Percentiles rank a stretch among this genome's conserved stretches.
Evolutionary conservation across 2,329 filamentous ascomycete genomes (phyloP).

Genomic region (Aspergillus pseudoglaucus): DNA sequence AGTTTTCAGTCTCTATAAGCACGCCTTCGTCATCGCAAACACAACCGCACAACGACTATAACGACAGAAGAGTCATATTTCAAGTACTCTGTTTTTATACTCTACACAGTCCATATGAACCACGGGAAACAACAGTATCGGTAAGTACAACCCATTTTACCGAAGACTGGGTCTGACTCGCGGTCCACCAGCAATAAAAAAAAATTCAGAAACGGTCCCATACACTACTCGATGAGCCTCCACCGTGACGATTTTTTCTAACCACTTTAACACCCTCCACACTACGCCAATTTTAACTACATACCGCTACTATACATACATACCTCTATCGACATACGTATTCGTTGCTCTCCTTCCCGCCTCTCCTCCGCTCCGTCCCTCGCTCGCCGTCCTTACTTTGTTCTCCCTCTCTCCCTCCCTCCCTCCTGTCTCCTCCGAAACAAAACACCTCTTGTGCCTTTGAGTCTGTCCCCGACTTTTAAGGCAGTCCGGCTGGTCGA

Average conservation of each 20-base stretch:
- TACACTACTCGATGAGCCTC: constrained; percentile 15
- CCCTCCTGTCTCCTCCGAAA: constrained; percentile 8
- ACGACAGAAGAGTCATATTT: background rate
- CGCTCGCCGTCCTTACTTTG: background rate
- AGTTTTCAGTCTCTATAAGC: background rate
- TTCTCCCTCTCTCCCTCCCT: constrained; percentile 1
- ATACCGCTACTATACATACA: constrained; percentile 2
- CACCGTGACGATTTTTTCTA: constrained; percentile 13
- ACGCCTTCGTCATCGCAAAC: background rate
- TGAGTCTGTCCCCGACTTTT: constrained; percentile 17
- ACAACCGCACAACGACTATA: background rate
- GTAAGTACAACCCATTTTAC: constrained; percentile 4
- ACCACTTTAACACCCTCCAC: constrained; percentile 5
- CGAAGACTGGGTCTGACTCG: constrained; percentile 10
- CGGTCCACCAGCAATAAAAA: background rate
- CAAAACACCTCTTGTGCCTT: constrained; percentile 10
- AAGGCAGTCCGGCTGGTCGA: constrained; percentile 34
- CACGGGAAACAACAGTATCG: background rate
- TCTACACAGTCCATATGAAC: background rate
- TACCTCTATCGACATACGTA: too few relatives aligned
- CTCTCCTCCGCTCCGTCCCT: too few relatives aligned
- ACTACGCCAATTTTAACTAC: constrained; percentile 5
- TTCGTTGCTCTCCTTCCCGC: too few relatives aligned
- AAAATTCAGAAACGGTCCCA: constrained; percentile 6
- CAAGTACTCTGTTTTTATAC: background rate